phyloP scores from a whole-genome alignment of 345 rosid genomes.

The Ceriops tagal region DNA sequence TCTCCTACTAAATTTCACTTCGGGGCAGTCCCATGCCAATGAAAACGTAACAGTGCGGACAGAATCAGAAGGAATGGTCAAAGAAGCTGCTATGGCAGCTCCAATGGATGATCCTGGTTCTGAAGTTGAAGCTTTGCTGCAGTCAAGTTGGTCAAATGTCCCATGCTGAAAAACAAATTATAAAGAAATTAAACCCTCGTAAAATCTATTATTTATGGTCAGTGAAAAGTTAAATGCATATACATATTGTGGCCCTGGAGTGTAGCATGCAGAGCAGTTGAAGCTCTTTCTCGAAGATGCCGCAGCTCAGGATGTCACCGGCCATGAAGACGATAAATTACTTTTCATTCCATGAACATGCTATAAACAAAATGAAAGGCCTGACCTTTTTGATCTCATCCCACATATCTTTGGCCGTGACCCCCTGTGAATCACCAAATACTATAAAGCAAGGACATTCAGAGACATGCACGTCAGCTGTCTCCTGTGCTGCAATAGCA shows the following conservation, averaged over 20 bases:
- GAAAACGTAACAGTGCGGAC: slow-evolving; percentile 65
- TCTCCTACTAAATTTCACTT: slow-evolving; percentile 64
- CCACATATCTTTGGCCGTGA: slow-evolving; percentile 91
- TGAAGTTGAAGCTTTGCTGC: slow-evolving; percentile 35
- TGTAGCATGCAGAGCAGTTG: neutral
- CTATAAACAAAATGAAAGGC: neutral
- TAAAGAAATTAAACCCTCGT: neutral
- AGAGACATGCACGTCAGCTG: slow-evolving; percentile 59
- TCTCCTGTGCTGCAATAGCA: slow-evolving; percentile 70
- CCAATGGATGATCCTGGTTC: slow-evolving; percentile 77
- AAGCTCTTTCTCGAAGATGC: neutral
- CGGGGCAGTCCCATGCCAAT: slow-evolving; percentile 94
- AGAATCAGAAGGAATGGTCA: slow-evolving; percentile 48
- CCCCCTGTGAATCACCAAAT: slow-evolving; percentile 60
- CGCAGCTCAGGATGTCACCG: neutral
- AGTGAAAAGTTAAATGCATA: neutral
- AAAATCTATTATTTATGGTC: neutral
- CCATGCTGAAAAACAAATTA: slow-evolving; percentile 45
- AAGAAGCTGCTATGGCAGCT: slow-evolving; percentile 84
- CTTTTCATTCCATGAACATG: neutral
- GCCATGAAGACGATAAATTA: neutral
- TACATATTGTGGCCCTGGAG: neutral
- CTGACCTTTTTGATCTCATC: slow-evolving; percentile 65
- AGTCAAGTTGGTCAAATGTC: slow-evolving; percentile 51
- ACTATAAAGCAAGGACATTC: slow-evolving; percentile 66